A percentile compares a stretch with the other conserved stretches of the same genome.
Conservation (phyloP, 371 early-diverging fungal genomes). For the Syncephalastrum monosporum region DNA sequence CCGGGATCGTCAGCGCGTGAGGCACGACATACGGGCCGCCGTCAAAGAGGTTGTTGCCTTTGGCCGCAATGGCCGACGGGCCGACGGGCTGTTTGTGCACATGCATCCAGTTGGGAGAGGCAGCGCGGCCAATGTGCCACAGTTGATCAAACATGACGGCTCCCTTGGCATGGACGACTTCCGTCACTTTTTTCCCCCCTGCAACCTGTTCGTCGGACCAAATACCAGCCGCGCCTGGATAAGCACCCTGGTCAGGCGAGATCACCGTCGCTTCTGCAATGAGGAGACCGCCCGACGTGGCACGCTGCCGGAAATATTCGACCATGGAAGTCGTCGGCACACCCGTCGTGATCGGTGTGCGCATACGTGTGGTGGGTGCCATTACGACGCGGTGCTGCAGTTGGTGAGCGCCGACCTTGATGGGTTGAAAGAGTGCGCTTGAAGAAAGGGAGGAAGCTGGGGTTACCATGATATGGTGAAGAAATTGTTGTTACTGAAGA, state of each 20-base stretch:
- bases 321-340: conserved; percentile 38
- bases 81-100: no score
- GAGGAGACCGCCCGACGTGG: conserved; percentile 49
- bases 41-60: neutral
- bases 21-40: conserved; percentile 1
- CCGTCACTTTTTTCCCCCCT: conserved; percentile 55
- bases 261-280: conserved; percentile 58
- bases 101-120: no score
- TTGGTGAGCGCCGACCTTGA: conserved; percentile 19
- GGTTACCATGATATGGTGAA: no score
- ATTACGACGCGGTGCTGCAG: conserved; percentile 50
- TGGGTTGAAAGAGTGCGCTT: conserved; percentile 20
- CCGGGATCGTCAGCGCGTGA: conserved; percentile 23
- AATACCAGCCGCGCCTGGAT: conserved; percentile 39
- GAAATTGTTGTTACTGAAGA: no score
- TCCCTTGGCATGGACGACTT: conserved; percentile 54
- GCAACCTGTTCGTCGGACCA: conserved; percentile 46
- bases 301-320: conserved; percentile 58
- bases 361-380: conserved; percentile 42
- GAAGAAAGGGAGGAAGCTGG: no score
- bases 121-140: conserved; percentile 15
- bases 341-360: neutral
- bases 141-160: conserved; percentile 54
- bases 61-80: neutral
- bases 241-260: conserved; percentile 32